Evolutionary conservation across 2,329 filamentous ascomycete species (phyloP).

Genomic region (Fusarium fujikuroi): DNA sequence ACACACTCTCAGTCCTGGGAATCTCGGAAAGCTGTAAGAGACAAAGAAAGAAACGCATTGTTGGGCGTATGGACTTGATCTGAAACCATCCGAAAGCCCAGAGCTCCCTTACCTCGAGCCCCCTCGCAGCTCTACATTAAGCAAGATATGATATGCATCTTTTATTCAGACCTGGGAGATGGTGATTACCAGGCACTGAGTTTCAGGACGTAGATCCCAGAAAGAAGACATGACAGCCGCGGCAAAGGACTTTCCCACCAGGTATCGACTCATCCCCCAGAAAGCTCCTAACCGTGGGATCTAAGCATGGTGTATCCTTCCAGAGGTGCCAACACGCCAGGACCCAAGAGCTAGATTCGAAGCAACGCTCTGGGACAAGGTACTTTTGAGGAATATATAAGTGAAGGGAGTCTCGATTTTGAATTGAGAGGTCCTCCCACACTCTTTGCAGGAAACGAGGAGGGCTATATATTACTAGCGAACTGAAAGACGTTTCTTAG

Average conservation of each 20-base stretch:
- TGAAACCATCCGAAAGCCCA: background rate
- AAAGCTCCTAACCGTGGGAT: too few species aligned
- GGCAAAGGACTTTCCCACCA: background rate
- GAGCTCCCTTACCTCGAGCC: background rate
- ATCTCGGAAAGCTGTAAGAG: background rate
- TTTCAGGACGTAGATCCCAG: too few species aligned
- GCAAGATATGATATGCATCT: too few species aligned
- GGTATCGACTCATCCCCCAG: background rate
- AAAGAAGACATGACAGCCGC: background rate
- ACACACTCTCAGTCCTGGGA: accelerated
- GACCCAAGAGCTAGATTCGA: background rate
- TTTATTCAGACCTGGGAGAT: background rate
- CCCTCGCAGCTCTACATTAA: background rate
- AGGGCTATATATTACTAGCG: background rate
- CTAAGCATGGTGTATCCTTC: background rate
- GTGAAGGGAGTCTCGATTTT: too few species aligned
- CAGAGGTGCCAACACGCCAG: accelerated
- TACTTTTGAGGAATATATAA: background rate
- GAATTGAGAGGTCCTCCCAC: background rate
- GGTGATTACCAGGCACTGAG: background rate
- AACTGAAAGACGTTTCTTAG: background rate
- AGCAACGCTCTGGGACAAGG: background rate
- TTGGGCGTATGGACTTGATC: background rate
- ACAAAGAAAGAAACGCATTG: background rate
- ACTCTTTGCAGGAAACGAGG: background rate